Conservation (phyloP, 2,329 filamentous ascomycete genomes). For the Fusarium dimerum region DNA sequence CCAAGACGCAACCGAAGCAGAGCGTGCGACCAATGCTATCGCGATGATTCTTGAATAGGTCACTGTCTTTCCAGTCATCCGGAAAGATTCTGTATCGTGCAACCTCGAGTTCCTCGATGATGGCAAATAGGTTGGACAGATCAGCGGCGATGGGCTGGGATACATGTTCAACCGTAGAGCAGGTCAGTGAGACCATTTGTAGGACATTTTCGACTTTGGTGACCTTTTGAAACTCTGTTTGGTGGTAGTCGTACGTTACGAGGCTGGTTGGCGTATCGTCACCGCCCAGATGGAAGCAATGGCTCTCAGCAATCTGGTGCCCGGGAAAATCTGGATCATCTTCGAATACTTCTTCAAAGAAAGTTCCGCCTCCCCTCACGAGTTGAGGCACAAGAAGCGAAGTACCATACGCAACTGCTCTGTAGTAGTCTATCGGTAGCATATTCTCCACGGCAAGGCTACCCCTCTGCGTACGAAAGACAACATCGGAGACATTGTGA, state of each 20-base stretch:
- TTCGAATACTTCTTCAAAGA: too few species aligned
- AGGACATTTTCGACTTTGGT: constrained; percentile 14
- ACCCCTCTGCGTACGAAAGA: background rate
- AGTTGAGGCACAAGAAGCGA: too few species aligned
- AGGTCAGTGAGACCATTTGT: constrained; percentile 10
- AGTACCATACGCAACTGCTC: background rate
- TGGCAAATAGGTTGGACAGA: constrained; percentile 10
- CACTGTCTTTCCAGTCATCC: constrained; percentile 5
- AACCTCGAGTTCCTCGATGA: constrained; percentile 5
- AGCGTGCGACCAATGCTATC: constrained; percentile 9
- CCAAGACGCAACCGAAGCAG: constrained; percentile 16
- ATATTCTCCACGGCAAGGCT: background rate
- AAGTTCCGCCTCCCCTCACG: too few species aligned
- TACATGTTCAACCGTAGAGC: constrained; percentile 6
- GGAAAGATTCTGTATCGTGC: constrained; percentile 1
- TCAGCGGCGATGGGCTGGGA: constrained; percentile 16
- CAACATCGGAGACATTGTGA: constrained; percentile 15
- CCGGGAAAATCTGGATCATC: too few species aligned
- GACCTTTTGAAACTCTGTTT: background rate
- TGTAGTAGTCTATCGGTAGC: constrained; percentile 9
- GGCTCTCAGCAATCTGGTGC: background rate
- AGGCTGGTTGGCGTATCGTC: constrained; percentile 3
- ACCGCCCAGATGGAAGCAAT: constrained; percentile 6
- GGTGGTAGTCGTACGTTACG: constrained; percentile 11
- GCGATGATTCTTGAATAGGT: background rate